Evolutionary conservation across 371 early-diverging fungal genomes (phyloP), one percentile per base, ranked within the genome.

Genomic region (Batkoa obscura): DNA sequence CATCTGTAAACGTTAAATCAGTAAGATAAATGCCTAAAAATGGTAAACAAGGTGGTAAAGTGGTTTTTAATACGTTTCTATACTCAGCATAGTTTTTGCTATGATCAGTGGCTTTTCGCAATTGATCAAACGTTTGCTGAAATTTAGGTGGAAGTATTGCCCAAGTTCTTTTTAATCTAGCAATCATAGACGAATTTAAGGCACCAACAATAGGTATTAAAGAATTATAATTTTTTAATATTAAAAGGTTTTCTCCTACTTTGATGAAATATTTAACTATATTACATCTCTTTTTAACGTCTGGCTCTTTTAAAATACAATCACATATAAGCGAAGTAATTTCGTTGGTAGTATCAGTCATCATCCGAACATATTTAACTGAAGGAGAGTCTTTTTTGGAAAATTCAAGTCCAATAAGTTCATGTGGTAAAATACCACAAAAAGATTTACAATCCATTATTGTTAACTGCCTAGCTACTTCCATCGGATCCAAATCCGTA

Each of bases 11-110:
- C 0, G 87, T 88, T 63, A 92, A 67, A 59, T 92, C 91, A 2
- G 88, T 86, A 32, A 92, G 69, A 55, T 81, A 89, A n/a, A 88
- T 52, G 23, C 89, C 90, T 31, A 89, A 62, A 56, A 86, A 89
- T 0, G 89, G 90, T 3, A 89, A 63, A 41, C 82, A 80, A 0
- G 90, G 90, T 2, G 83, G 79, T 4, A 72, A 58, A 0, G 78
- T 66, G 4, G 67, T 67, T 43, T 76, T 76, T 42, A 92, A 55
- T 3, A 72, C 59, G 6, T 66, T 65, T n/a, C 91, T 72, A 63
- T 88, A 90, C 36, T 76, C 79, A 1, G 79, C 71, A 64, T 79
- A 90, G 65, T 90, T 90, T 49, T 76, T 66, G 35, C 67, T 69
- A 9, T 79, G 71, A 58, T 81, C 81, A 39, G 79, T 81, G 0